Evolutionary conservation across 192 early-diverging fungal species (phyloP).

Genomic region (Linnemannia zychae): DNA sequence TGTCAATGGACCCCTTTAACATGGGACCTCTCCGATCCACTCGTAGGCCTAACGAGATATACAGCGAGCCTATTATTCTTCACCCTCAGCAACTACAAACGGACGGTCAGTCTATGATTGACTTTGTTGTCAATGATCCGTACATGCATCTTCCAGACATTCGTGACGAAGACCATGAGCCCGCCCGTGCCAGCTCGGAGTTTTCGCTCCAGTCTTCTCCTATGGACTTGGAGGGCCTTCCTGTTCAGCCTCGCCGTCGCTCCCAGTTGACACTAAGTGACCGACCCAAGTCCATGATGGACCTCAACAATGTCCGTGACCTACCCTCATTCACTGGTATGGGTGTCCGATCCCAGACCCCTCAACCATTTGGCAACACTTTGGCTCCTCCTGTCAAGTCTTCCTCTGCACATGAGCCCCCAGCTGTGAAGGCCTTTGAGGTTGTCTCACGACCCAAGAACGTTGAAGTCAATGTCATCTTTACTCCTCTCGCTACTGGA

Average conservation of each 20-base stretch:
- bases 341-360: not conserved
- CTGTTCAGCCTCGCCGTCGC: not conserved
- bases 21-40: constrained; percentile 11
- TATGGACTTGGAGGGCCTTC: constrained; percentile 30
- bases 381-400: not conserved
- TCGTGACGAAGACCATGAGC: constrained; percentile 26
- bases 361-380: not conserved
- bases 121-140: constrained; percentile 23
- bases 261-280: not conserved
- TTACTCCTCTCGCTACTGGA: constrained; percentile 7
- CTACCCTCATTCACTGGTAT: not conserved
- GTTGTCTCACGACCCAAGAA: constrained; percentile 35
- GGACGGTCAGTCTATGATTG: constrained; percentile 24
- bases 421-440: constrained; percentile 17
- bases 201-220: constrained; percentile 41
- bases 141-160: constrained; percentile 18
- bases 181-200: constrained; percentile 38
- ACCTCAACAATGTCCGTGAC: not conserved
- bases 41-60: not conserved
- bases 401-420: not conserved
- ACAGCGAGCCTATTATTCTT: not conserved
- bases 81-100: not conserved
- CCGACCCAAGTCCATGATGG: constrained; percentile 14
- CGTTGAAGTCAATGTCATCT: constrained; percentile 29
- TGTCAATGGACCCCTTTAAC: constrained; percentile 20